Evolutionary conservation across 2,329 filamentous ascomycete species (phyloP), one percentile per base, ranked within the genome.

Genomic region (Penicillium palitans): DNA sequence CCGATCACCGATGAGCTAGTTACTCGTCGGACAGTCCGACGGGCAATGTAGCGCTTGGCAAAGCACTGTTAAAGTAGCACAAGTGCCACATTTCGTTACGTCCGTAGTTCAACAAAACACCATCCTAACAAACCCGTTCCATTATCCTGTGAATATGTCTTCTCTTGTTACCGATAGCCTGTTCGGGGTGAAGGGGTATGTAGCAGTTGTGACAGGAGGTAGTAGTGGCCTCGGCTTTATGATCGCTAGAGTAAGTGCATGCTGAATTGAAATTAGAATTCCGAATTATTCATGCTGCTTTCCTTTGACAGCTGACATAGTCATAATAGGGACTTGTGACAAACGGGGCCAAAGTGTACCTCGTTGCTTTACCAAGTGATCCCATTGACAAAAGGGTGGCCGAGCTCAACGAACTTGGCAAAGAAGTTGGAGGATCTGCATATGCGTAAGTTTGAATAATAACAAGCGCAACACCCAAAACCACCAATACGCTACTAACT

Each of bases 321-420:
- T 1, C 41, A 29, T 48, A 8, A 29, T 19, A 80, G 79, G 78
- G 76, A 1, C 71, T 79, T 9, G 78, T 81, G 4, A 51, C 65
- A 10, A 80, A 79, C 52, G 80, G 80, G 1, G 81, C 80, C 17
- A 80, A 76, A 52, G 78, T 80, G 1, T 81, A 80, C 60, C 60
- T 80, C 7, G 72, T 76, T 42, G 75, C 75, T 9, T 64, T 81
- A 29, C 69, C 74, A n/a, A 72, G 62, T 15, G 78, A 81, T 46
- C 72, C 76, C 7, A 78, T 81, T 21, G 60, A 70, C 6, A 69
- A 75, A 40, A 74, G 65, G 19, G 74, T 79, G 6, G 49, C 58
- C 1, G 74, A 78, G 39, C 68, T 81, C 25, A 79, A 78, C 37
- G 64, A 70, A 4, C 59, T 79, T 0, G 78, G 78, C 3, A 63